Evolutionary conservation across 2,329 filamentous ascomycete genomes (phyloP).

Genomic region (Verticillium klebahnii): DNA sequence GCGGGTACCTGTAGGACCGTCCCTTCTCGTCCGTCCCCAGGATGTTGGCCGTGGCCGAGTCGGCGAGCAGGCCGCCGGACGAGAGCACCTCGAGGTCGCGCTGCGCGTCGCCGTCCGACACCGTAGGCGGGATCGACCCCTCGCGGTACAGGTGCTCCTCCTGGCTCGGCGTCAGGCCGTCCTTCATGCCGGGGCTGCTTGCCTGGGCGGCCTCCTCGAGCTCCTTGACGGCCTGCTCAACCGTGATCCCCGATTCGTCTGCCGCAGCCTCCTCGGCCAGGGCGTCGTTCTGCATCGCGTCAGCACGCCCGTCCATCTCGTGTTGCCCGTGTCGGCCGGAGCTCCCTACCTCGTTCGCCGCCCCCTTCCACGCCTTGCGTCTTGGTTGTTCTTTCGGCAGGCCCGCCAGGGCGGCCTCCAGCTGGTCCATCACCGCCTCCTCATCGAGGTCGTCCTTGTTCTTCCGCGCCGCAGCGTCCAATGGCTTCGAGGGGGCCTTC

Average conservation of each 20-base stretch:
- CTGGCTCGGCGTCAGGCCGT: slow-evolving; percentile 36
- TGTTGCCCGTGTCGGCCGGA: background rate
- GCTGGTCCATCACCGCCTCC: slow-evolving; percentile 1
- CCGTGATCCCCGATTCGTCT: background rate
- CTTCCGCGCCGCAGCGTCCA: background rate
- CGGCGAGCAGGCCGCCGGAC: slow-evolving; percentile 19
- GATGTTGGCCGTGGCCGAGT: slow-evolving; percentile 16
- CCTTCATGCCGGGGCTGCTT: slow-evolving; percentile 14
- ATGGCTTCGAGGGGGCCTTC: slow-evolving; percentile 2
- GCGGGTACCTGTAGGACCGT: slow-evolving; percentile 62
- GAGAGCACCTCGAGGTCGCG: slow-evolving; percentile 26
- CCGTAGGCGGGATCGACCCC: slow-evolving; percentile 32
- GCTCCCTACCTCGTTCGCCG: background rate
- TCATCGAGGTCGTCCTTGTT: slow-evolving; percentile 1
- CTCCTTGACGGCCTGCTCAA: slow-evolving; percentile 5
- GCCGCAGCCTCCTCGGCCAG: slow-evolving; percentile 10
- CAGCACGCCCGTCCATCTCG: background rate
- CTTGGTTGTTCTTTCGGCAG: background rate
- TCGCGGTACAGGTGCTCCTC: slow-evolving; percentile 37
- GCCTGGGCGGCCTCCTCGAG: slow-evolving; percentile 4
- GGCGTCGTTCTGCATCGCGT: slow-evolving; percentile 2
- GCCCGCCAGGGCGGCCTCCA: background rate
- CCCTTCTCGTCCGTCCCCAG: background rate
- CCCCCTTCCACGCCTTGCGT: background rate
- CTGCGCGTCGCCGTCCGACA: slow-evolving; percentile 8